Conservation (phyloP, 202 grass and related monocot species). For the Musa balbisiana region DNA sequence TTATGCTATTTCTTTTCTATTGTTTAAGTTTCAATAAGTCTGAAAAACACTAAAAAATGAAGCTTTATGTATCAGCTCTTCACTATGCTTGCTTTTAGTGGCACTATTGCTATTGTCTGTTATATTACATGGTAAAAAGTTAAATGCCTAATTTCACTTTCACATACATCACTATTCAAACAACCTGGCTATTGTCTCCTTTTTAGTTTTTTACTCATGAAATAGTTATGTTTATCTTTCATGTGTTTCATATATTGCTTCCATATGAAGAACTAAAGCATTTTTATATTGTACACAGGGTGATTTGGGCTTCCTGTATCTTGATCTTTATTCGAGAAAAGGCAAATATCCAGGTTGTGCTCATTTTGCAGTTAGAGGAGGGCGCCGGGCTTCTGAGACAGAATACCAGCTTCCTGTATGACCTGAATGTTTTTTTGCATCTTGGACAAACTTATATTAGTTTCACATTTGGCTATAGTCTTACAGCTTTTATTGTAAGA, state of each 20-base stretch:
- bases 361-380: conserved; percentile 93
- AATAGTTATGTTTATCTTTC: not conserved
- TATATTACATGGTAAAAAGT: not conserved
- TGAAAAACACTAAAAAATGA: too few species aligned
- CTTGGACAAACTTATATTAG: conserved; percentile 12
- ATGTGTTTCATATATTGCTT: conserved; percentile 17
- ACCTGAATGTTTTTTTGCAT: not conserved
- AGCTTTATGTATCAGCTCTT: not conserved
- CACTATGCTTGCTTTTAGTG: not conserved
- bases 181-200: too few species aligned
- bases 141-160: not conserved
- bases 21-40: too few species aligned
- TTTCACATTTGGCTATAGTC: not conserved
- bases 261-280: conserved; percentile 13
- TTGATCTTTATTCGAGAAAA: conserved; percentile 92
- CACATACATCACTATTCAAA: too few species aligned
- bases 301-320: conserved; percentile 88
- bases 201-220: not conserved
- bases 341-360: conserved; percentile 89
- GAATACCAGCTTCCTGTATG: conserved; percentile 82
- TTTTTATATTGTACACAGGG: conserved; percentile 45
- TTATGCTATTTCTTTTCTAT: too few species aligned
- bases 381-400: conserved; percentile 41
- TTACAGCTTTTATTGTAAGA: not conserved
- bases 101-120: not conserved